phyloP scores from a whole-genome alignment of 192 early-diverging fungal genomes.

The Lunasporangiospora selenospora region DNA sequence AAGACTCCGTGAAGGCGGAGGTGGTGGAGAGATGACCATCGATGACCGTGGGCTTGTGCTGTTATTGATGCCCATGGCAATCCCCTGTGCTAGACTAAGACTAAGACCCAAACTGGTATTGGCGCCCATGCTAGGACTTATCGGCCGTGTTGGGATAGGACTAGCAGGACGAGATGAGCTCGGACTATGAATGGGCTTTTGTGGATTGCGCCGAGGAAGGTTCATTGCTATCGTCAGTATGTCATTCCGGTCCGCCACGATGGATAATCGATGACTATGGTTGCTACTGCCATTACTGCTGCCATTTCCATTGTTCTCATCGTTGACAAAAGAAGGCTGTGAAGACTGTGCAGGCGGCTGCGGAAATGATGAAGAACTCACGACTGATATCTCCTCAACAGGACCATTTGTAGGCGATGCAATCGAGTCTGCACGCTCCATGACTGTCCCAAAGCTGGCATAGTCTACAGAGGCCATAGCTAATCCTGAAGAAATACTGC shows the following conservation, averaged over 20 bases:
- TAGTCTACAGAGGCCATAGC: constrained; percentile 18
- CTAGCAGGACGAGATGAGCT: constrained; percentile 37
- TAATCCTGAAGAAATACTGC: constrained; percentile 9
- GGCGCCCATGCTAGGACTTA: constrained; percentile 20
- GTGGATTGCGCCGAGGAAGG: constrained; percentile 37
- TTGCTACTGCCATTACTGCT: constrained; percentile 3
- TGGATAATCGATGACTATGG: constrained; percentile 28
- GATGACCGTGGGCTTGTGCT: constrained; percentile 22
- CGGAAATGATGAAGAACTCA: too few species aligned
- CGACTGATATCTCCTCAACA: too few species aligned
- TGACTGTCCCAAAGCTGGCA: constrained; percentile 42
- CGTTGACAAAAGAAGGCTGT: too few species aligned
- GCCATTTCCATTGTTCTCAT: constrained; percentile 3
- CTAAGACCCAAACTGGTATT: too few species aligned
- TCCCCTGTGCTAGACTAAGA: too few species aligned
- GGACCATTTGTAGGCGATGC: too few species aligned
- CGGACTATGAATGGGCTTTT: constrained; percentile 29
- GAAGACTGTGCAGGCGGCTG: too few species aligned
- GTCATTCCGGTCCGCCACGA: constrained; percentile 20
- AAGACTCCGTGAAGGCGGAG: constrained; percentile 34
- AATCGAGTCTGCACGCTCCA: constrained; percentile 38
- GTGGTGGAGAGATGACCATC: constrained; percentile 33
- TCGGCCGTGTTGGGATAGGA: constrained; percentile 35
- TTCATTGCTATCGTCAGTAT: constrained; percentile 14
- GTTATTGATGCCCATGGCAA: too few species aligned